These are phyloP conservation scores for Dothideomycetidae sp. DNA, from an alignment of 2,329 filamentous ascomycete species.

Conservation along the genomic window DNA sequence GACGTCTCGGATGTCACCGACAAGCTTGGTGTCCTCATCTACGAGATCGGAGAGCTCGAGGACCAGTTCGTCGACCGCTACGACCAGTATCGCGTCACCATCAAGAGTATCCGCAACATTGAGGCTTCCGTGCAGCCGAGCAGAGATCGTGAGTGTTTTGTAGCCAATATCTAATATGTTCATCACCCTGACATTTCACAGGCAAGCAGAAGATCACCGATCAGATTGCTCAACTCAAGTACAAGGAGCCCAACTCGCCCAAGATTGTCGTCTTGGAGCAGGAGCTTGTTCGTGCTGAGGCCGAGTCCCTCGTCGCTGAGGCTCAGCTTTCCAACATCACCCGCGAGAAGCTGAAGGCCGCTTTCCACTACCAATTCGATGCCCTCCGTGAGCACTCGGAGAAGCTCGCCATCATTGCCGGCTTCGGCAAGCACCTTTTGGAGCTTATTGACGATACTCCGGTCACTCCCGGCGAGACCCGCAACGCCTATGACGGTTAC, in stretches of 20 bases:
- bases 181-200: constrained; percentile 31
- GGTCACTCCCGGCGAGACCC: constrained; percentile 92
- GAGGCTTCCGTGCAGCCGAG: constrained; percentile 97
- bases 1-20: constrained; percentile 98
- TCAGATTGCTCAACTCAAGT: constrained; percentile 96
- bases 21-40: constrained; percentile 93
- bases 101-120: constrained; percentile 99
- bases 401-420: constrained; percentile 94
- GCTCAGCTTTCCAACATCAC: constrained; percentile 98
- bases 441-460: constrained; percentile 93
- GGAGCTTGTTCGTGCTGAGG: constrained; percentile 94
- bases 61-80: constrained; percentile 98
- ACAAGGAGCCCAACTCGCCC: constrained; percentile 97
- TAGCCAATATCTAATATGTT: too few species aligned
- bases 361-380: constrained; percentile 96
- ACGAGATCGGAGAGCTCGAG: constrained; percentile 96
- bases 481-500: constrained; percentile 91
- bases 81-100: constrained; percentile 96
- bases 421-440: constrained; percentile 94
- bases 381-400: constrained; percentile 94
- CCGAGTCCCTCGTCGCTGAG: constrained; percentile 96
- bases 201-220: constrained; percentile 99
- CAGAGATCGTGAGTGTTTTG: constrained; percentile 73
- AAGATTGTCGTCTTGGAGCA: constrained; percentile 97
- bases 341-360: constrained; percentile 96